Evolutionary conservation across 75 land plant genomes (phyloP).

Genomic region (Pinus albicaulis): DNA sequence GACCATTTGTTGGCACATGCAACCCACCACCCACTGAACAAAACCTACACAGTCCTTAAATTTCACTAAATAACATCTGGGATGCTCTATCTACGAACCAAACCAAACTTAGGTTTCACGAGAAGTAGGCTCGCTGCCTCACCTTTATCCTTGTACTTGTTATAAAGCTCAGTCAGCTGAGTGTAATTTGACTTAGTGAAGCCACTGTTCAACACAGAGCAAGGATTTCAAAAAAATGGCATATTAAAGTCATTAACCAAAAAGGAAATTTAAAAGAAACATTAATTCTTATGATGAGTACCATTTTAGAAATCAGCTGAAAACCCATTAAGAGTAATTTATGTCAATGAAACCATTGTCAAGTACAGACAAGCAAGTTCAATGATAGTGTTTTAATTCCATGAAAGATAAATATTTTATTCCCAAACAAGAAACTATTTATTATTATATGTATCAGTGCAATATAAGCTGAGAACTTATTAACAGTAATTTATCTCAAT

Average conservation of each 20-base stretch:
- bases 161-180: constrained; percentile 59
- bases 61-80: neutral
- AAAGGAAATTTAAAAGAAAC: constrained; percentile 1
- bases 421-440: neutral
- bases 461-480: neutral
- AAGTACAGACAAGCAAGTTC: neutral
- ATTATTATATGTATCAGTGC: neutral
- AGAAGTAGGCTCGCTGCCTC: neutral
- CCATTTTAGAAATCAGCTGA: neutral
- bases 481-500: neutral
- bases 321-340: neutral
- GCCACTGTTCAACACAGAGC: constrained; percentile 38
- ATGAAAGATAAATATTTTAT: too few relatives aligned
- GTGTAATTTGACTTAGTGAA: constrained; percentile 54
- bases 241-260: neutral
- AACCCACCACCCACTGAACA: neutral
- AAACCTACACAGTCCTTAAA: neutral
- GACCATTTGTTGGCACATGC: neutral
- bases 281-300: neutral
- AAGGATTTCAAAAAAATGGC: neutral
- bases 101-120: neutral
- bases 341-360: neutral
- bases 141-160: constrained; percentile 75
- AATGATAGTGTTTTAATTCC: neutral
- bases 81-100: neutral